A percentile compares a stretch with the other conserved stretches of the same genome.
These are phyloP conservation scores for Baeospora myosura DNA, from an alignment of 1,284 basidiomycete species.

Conservation along the genomic window DNA sequence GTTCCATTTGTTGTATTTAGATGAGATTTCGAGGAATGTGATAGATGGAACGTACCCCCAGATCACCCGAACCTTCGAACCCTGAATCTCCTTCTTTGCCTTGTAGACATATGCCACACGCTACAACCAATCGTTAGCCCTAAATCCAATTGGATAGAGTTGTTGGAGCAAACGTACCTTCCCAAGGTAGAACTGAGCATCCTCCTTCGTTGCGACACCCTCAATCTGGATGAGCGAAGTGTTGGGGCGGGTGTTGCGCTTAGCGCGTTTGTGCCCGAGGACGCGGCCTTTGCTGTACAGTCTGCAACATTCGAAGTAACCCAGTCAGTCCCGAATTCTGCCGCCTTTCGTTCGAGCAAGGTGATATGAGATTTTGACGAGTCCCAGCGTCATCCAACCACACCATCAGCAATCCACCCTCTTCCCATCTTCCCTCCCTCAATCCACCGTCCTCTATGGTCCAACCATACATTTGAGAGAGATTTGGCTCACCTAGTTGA, in stretches of 20 bases:
- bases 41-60: slow-evolving; percentile 64
- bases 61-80: slow-evolving; percentile 92
- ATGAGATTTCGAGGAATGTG: slow-evolving; percentile 20
- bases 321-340: slow-evolving; percentile 9
- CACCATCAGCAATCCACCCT: background rate
- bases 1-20: slow-evolving; percentile 2
- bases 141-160: slow-evolving; percentile 4
- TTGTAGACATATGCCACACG: slow-evolving; percentile 97
- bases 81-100: slow-evolving; percentile 88
- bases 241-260: slow-evolving; percentile 93
- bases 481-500: slow-evolving; percentile 62
- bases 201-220: slow-evolving; percentile 90
- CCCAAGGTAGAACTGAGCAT: slow-evolving; percentile 96
- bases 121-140: slow-evolving; percentile 32
- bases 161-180: slow-evolving; percentile 61
- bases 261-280: slow-evolving; percentile 96
- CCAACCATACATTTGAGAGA: slow-evolving; percentile 13
- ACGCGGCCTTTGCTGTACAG: slow-evolving; percentile 97
- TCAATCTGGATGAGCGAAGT: slow-evolving; percentile 96
- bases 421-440: slow-evolving; percentile 30
- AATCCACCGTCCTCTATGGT: slow-evolving; percentile 14
- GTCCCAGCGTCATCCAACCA: background rate
- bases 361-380: background rate
- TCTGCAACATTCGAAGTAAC: slow-evolving; percentile 36
- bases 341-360: slow-evolving; percentile 29